Evolutionary conservation across 805 yeast genomes (phyloP).

Genomic region (Cyberlindnera euphorbiae): DNA sequence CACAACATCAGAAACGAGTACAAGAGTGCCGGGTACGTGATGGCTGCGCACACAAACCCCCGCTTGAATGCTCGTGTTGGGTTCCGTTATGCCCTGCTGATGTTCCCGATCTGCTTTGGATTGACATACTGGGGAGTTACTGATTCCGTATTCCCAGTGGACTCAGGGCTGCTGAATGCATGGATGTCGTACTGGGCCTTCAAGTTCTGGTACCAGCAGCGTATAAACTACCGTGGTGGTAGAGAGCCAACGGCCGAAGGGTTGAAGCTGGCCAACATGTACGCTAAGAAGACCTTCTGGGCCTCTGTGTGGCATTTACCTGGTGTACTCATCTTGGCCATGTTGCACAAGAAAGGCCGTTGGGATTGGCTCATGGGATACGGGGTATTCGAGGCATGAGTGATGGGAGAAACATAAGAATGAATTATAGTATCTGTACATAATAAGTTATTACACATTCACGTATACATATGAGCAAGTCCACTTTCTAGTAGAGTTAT

Average conservation of each 20-base stretch:
- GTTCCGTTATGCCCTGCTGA: slow-evolving; percentile 78
- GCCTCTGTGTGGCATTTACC: slow-evolving; percentile 94
- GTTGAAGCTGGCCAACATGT: slow-evolving; percentile 51
- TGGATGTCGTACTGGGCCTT: slow-evolving; percentile 82
- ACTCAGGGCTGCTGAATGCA: slow-evolving; percentile 74
- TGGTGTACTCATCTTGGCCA: slow-evolving; percentile 80
- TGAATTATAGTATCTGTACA: too few relatives aligned
- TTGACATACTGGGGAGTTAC: slow-evolving; percentile 74
- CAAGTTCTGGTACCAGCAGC: slow-evolving; percentile 84
- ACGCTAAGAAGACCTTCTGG: slow-evolving; percentile 88
- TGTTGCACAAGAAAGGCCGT: slow-evolving; percentile 91
- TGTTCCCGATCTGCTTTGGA: slow-evolving; percentile 92
- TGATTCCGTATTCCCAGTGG: slow-evolving; percentile 76
- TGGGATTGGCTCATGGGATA: slow-evolving; percentile 69
- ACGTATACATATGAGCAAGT: too few relatives aligned
- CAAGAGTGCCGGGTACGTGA: slow-evolving; percentile 90
- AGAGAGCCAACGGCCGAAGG: slow-evolving; percentile 50
- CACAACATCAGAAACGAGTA: slow-evolving; percentile 87
- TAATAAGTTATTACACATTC: too few relatives aligned
- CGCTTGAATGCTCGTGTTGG: slow-evolving; percentile 90
- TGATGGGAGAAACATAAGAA: too few relatives aligned
- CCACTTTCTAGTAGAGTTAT: too few relatives aligned
- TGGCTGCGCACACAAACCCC: slow-evolving; percentile 94
- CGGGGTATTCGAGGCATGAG: slow-evolving; percentile 14
- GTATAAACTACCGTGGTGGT: slow-evolving; percentile 43